phyloP scores from a whole-genome alignment of 169 alveolate species.

The Cryptosporidium baileyi region DNA sequence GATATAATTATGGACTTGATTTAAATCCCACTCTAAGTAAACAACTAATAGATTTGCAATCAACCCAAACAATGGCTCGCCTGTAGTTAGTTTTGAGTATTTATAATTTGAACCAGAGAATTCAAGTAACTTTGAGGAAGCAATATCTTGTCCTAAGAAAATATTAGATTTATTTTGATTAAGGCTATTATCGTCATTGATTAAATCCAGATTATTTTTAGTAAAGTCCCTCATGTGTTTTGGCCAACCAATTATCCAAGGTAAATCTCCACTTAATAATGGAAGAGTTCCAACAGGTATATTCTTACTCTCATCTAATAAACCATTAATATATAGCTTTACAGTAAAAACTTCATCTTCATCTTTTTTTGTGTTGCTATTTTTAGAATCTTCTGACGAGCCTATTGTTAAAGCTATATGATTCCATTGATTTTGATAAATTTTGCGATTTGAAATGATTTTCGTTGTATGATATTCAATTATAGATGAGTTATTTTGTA shows the following conservation, averaged over 20 bases:
- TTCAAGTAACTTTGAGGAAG: not conserved
- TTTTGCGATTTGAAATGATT: slow-evolving; percentile 16
- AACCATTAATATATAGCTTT: slow-evolving; percentile 29
- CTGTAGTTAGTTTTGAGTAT: too few species aligned
- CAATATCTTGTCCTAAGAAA: slow-evolving; percentile 25
- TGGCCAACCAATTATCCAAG: slow-evolving; percentile 41
- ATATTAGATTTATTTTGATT: not conserved
- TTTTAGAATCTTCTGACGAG: not conserved
- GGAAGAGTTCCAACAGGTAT: slow-evolving; percentile 16
- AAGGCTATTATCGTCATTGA: not conserved
- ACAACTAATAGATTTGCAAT: slow-evolving; percentile 1
- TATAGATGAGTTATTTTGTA: slow-evolving; percentile 20
- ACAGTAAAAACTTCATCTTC: not conserved
- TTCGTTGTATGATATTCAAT: slow-evolving; percentile 30
- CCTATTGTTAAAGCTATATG: slow-evolving; percentile 43
- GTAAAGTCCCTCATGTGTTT: not conserved
- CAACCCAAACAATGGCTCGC: slow-evolving; percentile 41
- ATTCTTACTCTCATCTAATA: slow-evolving; percentile 5
- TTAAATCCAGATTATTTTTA: too few species aligned
- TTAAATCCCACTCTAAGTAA: slow-evolving; percentile 5
- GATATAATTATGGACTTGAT: slow-evolving; percentile 26
- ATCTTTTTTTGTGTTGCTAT: not conserved
- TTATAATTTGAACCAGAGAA: too few species aligned
- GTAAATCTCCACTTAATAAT: slow-evolving; percentile 23
- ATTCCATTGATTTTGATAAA: slow-evolving; percentile 18